phyloP scores from a whole-genome alignment of 371 early-diverging fungal species.

The Mortierella sp. region DNA sequence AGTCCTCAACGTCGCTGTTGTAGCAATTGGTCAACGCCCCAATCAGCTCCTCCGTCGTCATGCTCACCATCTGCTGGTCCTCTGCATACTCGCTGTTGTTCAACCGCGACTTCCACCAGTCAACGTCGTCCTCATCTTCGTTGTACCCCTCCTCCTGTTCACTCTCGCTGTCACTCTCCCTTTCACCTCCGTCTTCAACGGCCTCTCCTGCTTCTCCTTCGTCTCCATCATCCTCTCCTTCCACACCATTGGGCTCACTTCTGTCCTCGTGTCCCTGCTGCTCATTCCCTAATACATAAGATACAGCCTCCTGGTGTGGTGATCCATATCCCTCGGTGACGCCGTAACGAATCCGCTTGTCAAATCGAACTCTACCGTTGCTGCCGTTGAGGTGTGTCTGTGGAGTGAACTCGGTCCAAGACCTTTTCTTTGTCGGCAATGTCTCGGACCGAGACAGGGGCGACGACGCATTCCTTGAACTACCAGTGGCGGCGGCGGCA shows the following conservation, averaged over 20 bases:
- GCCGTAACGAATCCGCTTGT: not conserved
- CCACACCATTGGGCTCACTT: not conserved
- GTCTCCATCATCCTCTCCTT: not conserved
- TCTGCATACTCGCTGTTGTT: constrained; percentile 43
- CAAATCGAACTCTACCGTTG: not conserved
- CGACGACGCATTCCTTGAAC: not conserved
- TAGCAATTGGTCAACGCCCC: constrained; percentile 46
- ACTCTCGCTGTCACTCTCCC: not conserved
- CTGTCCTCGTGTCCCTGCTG: not conserved
- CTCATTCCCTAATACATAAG: not conserved
- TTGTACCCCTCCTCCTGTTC: not conserved
- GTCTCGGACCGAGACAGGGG: not conserved
- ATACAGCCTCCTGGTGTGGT: not conserved
- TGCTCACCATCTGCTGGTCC: constrained; percentile 47
- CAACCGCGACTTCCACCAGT: constrained; percentile 54
- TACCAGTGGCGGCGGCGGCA: too few species aligned
- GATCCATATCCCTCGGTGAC: not conserved
- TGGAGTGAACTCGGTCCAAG: constrained; percentile 7
- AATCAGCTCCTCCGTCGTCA: constrained; percentile 53
- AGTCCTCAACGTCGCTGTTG: constrained; percentile 37
- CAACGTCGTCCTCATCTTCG: constrained; percentile 38
- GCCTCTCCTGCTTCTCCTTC: not conserved
- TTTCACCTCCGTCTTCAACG: not conserved
- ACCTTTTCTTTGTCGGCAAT: constrained; percentile 7
- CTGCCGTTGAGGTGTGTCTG: not conserved